phyloP scores from a whole-genome alignment of 2,329 filamentous ascomycete genomes.

The Akanthomyces dipterigenus region DNA sequence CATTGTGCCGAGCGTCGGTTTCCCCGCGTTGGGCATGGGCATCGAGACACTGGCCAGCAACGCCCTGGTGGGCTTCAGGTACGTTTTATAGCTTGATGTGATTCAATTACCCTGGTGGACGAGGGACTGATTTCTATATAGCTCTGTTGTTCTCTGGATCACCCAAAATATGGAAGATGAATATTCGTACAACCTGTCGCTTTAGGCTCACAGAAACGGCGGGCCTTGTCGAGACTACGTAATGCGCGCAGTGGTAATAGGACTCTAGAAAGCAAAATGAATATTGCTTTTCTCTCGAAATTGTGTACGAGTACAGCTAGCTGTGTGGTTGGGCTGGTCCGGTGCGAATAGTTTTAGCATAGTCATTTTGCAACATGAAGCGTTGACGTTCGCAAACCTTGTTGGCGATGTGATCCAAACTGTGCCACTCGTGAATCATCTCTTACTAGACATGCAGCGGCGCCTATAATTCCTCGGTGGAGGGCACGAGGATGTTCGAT shows the following conservation, averaged over 20 bases:
- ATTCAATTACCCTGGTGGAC: not conserved
- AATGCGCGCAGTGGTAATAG: not conserved
- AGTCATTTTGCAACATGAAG: conserved; percentile 10
- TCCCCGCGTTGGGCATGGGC: conserved; percentile 58
- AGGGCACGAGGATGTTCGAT: not conserved
- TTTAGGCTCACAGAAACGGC: conserved; percentile 31
- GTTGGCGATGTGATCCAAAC: not conserved
- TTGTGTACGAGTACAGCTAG: conserved; percentile 1
- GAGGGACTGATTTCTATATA: conserved; percentile 19
- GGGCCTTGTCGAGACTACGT: not conserved
- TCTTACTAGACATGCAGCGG: not conserved
- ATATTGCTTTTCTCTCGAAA: not conserved
- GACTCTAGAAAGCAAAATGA: not conserved
- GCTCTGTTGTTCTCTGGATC: conserved; percentile 59
- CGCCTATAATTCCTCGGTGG: not conserved
- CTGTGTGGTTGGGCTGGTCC: not conserved
- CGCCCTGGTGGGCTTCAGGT: conserved; percentile 55
- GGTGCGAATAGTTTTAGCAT: conserved; percentile 12
- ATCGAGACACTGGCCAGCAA: conserved; percentile 61
- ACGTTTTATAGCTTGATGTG: conserved; percentile 20
- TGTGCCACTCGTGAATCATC: not conserved
- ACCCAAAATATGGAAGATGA: conserved; percentile 69
- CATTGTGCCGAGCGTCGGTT: conserved; percentile 48
- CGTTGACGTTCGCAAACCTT: conserved; percentile 4
- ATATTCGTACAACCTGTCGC: conserved; percentile 60